Evolutionary conservation across 2,329 filamentous ascomycete genomes (phyloP).

Genomic region (Pestalotiopsis sp.): DNA sequence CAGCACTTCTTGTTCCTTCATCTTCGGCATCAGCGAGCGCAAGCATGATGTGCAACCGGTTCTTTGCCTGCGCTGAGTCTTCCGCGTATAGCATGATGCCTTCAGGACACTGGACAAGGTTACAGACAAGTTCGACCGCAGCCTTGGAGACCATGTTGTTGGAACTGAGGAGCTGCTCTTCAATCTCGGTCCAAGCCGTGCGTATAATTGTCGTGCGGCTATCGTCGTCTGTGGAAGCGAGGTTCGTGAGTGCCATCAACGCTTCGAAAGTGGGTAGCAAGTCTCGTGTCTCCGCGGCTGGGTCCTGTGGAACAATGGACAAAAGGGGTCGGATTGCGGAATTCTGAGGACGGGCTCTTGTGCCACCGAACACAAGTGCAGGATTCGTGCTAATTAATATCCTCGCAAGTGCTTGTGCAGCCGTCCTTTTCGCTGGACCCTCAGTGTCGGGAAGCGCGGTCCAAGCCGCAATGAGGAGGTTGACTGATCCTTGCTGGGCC

Average conservation of each 20-base stretch:
- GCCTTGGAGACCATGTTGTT: constrained; percentile 80
- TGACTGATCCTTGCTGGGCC: constrained; percentile 92
- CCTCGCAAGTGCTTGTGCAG: constrained; percentile 80
- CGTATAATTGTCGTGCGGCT: constrained; percentile 71
- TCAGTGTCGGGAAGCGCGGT: constrained; percentile 59
- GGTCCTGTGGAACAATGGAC: constrained; percentile 70
- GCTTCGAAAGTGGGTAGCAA: constrained; percentile 89
- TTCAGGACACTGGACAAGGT: constrained; percentile 72
- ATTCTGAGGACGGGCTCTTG: constrained; percentile 70
- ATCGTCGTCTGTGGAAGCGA: constrained; percentile 77
- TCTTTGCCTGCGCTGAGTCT: constrained; percentile 64
- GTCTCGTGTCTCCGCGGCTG: constrained; percentile 66
- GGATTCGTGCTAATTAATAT: constrained; percentile 88
- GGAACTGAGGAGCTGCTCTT: constrained; percentile 78
- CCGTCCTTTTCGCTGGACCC: constrained; percentile 51
- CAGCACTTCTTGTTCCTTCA: constrained; percentile 74
- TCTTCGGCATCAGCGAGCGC: constrained; percentile 89
- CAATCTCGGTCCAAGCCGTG: constrained; percentile 72
- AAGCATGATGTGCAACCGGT: constrained; percentile 80
- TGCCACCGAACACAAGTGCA: constrained; percentile 77
- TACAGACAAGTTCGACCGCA: constrained; percentile 87
- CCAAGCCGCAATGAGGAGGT: constrained; percentile 75
- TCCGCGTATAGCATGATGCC: constrained; percentile 72
- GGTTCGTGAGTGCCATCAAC: constrained; percentile 89
- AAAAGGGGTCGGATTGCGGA: constrained; percentile 83